A percentile compares a stretch with the other conserved stretches of the same genome.
phyloP scores from a whole-genome alignment of 805 yeast species.

The Teunomyces cretensis region DNA sequence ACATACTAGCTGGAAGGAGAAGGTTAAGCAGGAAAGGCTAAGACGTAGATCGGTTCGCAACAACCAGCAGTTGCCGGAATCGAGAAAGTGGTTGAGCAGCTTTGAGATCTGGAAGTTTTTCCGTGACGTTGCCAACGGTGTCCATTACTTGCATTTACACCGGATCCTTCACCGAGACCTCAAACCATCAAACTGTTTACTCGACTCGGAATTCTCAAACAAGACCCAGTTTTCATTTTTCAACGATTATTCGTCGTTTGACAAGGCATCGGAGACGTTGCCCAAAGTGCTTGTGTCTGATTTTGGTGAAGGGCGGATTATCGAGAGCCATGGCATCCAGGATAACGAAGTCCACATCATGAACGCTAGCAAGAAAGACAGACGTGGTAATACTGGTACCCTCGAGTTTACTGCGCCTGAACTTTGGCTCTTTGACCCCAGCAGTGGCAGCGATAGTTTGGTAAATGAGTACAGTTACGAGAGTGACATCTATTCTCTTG shows the following conservation, averaged over 20 bases:
- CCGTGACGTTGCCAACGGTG: conserved; percentile 67
- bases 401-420: conserved; percentile 89
- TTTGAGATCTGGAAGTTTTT: conserved; percentile 69
- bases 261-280: conserved; percentile 24
- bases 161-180: conserved; percentile 86
- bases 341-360: conserved; percentile 2
- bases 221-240: background rate
- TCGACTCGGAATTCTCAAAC: conserved; percentile 38
- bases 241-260: conserved; percentile 9
- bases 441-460: conserved; percentile 34
- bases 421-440: conserved; percentile 41
- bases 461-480: conserved; percentile 61
- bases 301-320: conserved; percentile 84
- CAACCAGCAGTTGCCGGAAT: background rate
- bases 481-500: conserved; percentile 81
- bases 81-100: conserved; percentile 41
- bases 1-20: conserved; percentile 25
- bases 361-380: conserved; percentile 35
- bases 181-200: conserved; percentile 83
- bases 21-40: conserved; percentile 25
- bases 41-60: conserved; percentile 15
- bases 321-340: conserved; percentile 45
- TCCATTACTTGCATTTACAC: conserved; percentile 65
- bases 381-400: conserved; percentile 87
- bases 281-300: conserved; percentile 83